Conservation (phyloP, 495 filamentous ascomycete species). For the Aspergillus sclerotioniger region DNA sequence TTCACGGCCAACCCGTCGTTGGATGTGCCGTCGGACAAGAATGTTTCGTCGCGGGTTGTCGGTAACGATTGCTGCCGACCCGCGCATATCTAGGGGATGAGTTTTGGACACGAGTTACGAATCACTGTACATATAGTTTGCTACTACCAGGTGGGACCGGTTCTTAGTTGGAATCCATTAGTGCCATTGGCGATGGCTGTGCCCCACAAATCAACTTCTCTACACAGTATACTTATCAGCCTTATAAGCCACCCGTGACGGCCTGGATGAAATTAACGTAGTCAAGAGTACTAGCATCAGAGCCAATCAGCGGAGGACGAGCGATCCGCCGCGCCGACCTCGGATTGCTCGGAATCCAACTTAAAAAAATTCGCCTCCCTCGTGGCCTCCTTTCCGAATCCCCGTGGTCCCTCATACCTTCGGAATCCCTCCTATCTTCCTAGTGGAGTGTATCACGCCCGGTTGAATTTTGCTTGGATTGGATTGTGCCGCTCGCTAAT, state of each 20-base stretch:
- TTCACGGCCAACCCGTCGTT: slow-evolving; percentile 72
- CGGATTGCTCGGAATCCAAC: slow-evolving; percentile 2
- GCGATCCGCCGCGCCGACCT: not conserved
- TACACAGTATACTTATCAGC: not conserved
- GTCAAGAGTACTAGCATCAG: no score
- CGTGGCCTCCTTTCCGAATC: not conserved
- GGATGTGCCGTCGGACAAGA: slow-evolving; percentile 64
- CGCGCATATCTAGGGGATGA: slow-evolving; percentile 30
- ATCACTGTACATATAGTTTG: slow-evolving; percentile 7
- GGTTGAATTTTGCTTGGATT: not conserved
- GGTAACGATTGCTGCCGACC: slow-evolving; percentile 28
- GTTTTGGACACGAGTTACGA: slow-evolving; percentile 12
- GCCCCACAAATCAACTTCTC: no score
- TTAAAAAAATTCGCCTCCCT: not conserved
- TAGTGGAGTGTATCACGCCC: not conserved
- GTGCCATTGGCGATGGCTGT: not conserved
- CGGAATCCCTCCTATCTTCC: not conserved
- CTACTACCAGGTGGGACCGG: not conserved
- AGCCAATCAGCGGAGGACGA: not conserved
- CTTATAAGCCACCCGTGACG: no score
- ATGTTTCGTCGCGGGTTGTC: slow-evolving; percentile 51
- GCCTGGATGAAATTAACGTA: no score
- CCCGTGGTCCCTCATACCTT: not conserved
- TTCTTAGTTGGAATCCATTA: not conserved
- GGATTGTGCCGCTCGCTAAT: not conserved